Conservation (phyloP, 2,329 filamentous ascomycete species). For the Harringtonia aguacate region DNA sequence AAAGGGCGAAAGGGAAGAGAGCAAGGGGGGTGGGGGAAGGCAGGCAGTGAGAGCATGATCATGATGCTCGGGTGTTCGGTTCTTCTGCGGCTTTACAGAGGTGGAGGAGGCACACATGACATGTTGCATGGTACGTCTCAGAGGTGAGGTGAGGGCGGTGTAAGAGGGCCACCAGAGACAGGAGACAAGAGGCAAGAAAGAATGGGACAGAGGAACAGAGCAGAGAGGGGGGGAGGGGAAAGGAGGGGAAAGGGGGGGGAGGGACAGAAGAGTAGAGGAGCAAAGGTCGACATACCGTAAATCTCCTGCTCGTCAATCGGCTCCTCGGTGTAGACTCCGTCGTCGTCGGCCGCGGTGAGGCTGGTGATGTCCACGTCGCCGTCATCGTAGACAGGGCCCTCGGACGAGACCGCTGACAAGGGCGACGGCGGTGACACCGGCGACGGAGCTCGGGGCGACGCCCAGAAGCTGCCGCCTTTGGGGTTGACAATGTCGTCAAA, state of each 20-base stretch:
- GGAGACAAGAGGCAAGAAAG: neutral
- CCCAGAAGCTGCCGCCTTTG: slow-evolving; percentile 22
- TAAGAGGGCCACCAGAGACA: neutral
- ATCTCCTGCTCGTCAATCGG: slow-evolving; percentile 96
- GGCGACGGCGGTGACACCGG: slow-evolving; percentile 14
- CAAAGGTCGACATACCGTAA: slow-evolving; percentile 52
- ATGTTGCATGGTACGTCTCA: neutral
- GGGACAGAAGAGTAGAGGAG: neutral
- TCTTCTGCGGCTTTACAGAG: neutral
- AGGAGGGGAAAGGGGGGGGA: neutral
- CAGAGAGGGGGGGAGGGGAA: neutral
- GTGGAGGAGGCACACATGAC: too few species aligned
- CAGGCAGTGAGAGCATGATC: too few species aligned
- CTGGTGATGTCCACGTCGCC: slow-evolving; percentile 14
- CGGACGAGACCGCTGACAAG: slow-evolving; percentile 23
- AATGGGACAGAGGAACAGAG: neutral
- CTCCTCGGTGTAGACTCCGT: slow-evolving; percentile 56
- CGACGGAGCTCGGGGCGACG: slow-evolving; percentile 15
- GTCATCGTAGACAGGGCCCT: slow-evolving; percentile 15
- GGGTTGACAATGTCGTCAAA: slow-evolving; percentile 36
- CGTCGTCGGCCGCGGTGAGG: slow-evolving; percentile 20
- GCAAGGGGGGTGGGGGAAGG: too few species aligned
- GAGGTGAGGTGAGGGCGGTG: neutral
- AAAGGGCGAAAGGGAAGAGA: neutral
- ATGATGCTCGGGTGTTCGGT: too few species aligned